Percentiles rank a stretch among this genome's conserved stretches.
Evolutionary conservation across 1,284 basidiomycete genomes (phyloP).

Genomic region (Takashimella koratensis): DNA sequence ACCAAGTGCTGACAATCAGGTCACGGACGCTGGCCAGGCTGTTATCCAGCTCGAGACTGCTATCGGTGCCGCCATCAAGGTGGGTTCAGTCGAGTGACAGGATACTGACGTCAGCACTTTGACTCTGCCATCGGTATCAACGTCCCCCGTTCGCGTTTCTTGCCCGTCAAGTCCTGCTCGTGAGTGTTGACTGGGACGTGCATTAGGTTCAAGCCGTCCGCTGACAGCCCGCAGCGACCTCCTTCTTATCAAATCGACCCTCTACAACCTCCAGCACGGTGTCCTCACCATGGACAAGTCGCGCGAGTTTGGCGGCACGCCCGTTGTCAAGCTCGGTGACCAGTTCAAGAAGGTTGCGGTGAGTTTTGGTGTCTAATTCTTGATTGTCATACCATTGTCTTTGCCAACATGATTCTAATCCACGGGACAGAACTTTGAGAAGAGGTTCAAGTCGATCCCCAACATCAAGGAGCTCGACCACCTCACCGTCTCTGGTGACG

Average conservation of each 20-base stretch:
- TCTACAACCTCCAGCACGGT: conserved; percentile 93
- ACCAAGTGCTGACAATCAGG: too few relatives aligned
- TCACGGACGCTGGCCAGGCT: conserved; percentile 77
- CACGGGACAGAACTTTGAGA: conserved; percentile 73
- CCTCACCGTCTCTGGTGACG: conserved; percentile 93
- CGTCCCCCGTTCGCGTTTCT: conserved; percentile 94
- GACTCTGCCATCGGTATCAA: conserved; percentile 88
- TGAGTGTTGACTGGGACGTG: too few relatives aligned
- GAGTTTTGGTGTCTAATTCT: conserved; percentile 15
- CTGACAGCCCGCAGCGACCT: conserved; percentile 69
- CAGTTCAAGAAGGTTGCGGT: conserved; percentile 70
- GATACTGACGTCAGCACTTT: conserved; percentile 35
- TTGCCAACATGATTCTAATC: neutral
- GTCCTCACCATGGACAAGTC: conserved; percentile 86
- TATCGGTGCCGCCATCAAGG: conserved; percentile 94
- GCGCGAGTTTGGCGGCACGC: conserved; percentile 87
- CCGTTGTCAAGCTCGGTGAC: conserved; percentile 96
- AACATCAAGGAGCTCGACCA: conserved; percentile 92
- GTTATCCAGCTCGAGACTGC: conserved; percentile 91
- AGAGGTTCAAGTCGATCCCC: conserved; percentile 84
- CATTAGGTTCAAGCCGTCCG: too few relatives aligned
- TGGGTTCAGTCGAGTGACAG: conserved; percentile 6
- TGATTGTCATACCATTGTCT: neutral
- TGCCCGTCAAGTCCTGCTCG: conserved; percentile 82
- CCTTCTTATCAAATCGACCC: conserved; percentile 92